phyloP scores from a whole-genome alignment of 2,329 filamentous ascomycete species.

The Xylaria sp. region DNA sequence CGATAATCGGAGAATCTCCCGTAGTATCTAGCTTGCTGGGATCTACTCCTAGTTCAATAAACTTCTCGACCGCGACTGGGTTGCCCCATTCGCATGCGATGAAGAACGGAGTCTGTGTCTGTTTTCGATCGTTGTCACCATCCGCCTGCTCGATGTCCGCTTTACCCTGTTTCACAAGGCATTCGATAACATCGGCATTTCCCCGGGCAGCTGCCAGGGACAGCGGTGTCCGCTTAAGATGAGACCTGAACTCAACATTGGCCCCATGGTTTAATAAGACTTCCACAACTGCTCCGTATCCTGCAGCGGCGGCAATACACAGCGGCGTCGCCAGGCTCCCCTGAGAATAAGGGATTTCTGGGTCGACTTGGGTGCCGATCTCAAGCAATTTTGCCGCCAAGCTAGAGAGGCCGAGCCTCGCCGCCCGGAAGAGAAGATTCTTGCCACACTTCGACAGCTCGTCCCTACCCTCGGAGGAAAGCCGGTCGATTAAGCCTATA shows the following conservation, averaged over 20 bases:
- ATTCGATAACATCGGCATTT: conserved; percentile 16
- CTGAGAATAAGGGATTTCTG: conserved; percentile 2
- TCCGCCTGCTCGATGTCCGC: background rate
- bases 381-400: conserved; percentile 6
- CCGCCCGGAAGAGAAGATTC: conserved; percentile 15
- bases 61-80: conserved; percentile 1
- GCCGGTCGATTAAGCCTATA: conserved; percentile 12
- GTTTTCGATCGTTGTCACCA: background rate
- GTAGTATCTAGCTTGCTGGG: background rate
- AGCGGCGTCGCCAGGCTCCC: conserved; percentile 5
- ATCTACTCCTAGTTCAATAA: conserved; percentile 18
- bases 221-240: conserved; percentile 9
- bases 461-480: background rate
- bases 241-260: conserved; percentile 7
- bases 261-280: conserved; percentile 10
- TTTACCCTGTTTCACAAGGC: conserved; percentile 4
- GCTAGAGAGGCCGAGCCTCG: conserved; percentile 10
- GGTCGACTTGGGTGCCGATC: conserved; percentile 11
- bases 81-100: conserved; percentile 14
- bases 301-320: conserved; percentile 1
- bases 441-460: conserved; percentile 5
- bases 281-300: background rate
- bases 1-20: conserved; percentile 5
- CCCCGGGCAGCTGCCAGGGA: conserved; percentile 2
- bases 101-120: conserved; percentile 1